Evolutionary conservation across 1,284 basidiomycete genomes (phyloP).

Genomic region (Mycena sp.): DNA sequence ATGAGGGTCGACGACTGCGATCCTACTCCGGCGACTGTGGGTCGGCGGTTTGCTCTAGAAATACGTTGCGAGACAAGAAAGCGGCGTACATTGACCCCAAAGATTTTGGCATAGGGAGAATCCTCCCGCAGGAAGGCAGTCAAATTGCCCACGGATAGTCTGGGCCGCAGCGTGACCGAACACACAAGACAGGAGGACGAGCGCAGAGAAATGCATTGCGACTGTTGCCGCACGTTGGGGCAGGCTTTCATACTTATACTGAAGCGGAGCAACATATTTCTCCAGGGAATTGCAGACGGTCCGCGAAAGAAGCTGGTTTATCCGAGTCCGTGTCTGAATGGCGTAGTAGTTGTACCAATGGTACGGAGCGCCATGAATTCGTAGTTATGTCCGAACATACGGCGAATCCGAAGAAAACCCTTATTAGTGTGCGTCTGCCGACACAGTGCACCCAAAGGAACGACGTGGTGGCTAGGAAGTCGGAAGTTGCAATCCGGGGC

Average conservation of each 20-base stretch:
- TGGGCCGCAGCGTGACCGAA: constrained; percentile 29
- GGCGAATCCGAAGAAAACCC: constrained; percentile 24
- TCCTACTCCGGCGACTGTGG: constrained; percentile 51
- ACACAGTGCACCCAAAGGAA: too few species aligned
- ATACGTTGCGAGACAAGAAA: not conserved
- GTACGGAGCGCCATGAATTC: too few species aligned
- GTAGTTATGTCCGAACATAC: constrained; percentile 21
- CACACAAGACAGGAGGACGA: not conserved
- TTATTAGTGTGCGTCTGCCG: too few species aligned
- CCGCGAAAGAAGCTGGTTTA: constrained; percentile 14
- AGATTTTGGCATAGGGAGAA: constrained; percentile 66
- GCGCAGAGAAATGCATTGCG: constrained; percentile 14
- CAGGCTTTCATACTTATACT: constrained; percentile 7
- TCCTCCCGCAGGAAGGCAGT: constrained; percentile 55
- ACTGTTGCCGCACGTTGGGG: not conserved
- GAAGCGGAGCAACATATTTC: not conserved
- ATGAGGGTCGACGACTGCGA: constrained; percentile 59
- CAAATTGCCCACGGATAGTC: constrained; percentile 53
- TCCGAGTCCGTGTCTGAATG: not conserved
- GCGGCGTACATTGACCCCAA: constrained; percentile 56
- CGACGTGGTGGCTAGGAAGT: too few species aligned
- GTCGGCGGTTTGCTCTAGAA: constrained; percentile 2
- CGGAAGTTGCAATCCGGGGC: too few species aligned
- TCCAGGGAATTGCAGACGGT: not conserved
- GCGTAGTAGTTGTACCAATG: not conserved